Evolutionary conservation across 148 eudicot genomes (phyloP).

Genomic region (Amaranthus cruentus): DNA sequence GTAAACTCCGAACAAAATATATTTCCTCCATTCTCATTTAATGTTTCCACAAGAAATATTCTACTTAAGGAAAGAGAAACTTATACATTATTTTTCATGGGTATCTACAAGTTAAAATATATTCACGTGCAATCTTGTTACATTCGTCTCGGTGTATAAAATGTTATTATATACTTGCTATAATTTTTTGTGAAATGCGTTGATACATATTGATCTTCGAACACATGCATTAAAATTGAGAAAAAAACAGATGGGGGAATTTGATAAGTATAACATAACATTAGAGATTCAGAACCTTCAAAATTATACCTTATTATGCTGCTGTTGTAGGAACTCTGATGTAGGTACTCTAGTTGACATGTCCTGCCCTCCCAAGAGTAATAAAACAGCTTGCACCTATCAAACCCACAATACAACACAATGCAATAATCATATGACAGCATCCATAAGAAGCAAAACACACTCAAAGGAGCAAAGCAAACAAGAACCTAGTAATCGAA

Average conservation of each 20-base stretch:
- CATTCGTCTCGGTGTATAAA: too few species aligned
- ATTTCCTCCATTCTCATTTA: too few species aligned
- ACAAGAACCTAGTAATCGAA: neutral
- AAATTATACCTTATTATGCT: constrained; percentile 29
- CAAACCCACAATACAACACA: constrained; percentile 11
- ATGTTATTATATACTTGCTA: too few species aligned
- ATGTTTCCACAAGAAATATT: too few species aligned
- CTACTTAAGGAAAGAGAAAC: too few species aligned
- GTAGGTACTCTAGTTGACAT: constrained; percentile 35
- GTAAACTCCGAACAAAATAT: neutral
- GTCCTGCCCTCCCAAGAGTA: constrained; percentile 63
- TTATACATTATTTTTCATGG: too few species aligned
- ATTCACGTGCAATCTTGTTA: too few species aligned
- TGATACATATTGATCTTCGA: too few species aligned
- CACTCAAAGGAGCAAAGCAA: neutral
- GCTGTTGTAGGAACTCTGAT: constrained; percentile 35
- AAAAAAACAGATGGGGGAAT: too few species aligned
- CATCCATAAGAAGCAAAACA: neutral
- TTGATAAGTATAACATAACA: neutral
- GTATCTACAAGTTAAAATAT: too few species aligned
- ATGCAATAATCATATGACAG: neutral
- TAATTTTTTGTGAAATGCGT: too few species aligned
- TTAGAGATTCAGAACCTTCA: neutral
- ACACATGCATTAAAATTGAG: too few species aligned
- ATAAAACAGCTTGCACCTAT: constrained; percentile 73